phyloP scores from a whole-genome alignment of 257 asterid species.

The Penstemon barbatus region DNA sequence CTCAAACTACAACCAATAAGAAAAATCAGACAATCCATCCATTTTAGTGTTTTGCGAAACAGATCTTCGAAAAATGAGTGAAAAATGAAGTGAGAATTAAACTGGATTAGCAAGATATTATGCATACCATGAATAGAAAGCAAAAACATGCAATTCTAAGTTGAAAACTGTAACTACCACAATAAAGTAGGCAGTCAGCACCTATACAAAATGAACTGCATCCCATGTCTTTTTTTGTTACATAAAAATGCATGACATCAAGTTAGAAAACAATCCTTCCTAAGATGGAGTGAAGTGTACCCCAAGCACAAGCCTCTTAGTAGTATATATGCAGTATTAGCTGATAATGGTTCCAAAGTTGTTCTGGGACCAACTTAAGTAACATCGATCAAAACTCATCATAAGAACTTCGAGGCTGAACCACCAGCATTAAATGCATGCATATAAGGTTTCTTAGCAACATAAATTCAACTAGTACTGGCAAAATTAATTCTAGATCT shows the following conservation, averaged over 20 bases:
- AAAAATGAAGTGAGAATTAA: background rate
- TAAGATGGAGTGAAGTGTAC: background rate
- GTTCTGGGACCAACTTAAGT: background rate
- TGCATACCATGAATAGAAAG: background rate
- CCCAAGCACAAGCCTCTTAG: too few species aligned
- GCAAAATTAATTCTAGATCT: conserved; percentile 11
- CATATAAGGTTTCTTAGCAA: background rate
- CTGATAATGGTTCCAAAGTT: background rate
- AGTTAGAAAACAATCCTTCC: background rate
- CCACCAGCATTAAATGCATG: background rate
- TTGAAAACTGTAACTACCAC: background rate
- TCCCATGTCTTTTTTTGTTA: too few species aligned
- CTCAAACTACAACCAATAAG: conserved; percentile 19
- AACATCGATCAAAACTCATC: background rate
- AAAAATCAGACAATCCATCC: conserved; percentile 17
- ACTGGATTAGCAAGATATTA: background rate
- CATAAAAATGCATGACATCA: background rate
- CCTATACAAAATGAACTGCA: background rate
- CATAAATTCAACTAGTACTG: conserved; percentile 6
- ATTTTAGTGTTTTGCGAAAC: background rate
- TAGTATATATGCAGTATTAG: too few species aligned
- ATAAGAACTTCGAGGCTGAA: background rate
- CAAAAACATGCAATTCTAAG: background rate
- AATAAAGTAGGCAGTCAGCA: background rate
- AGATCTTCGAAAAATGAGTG: too few species aligned